Evolutionary conservation across 73 alveolate genomes (phyloP).

Genomic region (Symbiodinium pilosum): DNA sequence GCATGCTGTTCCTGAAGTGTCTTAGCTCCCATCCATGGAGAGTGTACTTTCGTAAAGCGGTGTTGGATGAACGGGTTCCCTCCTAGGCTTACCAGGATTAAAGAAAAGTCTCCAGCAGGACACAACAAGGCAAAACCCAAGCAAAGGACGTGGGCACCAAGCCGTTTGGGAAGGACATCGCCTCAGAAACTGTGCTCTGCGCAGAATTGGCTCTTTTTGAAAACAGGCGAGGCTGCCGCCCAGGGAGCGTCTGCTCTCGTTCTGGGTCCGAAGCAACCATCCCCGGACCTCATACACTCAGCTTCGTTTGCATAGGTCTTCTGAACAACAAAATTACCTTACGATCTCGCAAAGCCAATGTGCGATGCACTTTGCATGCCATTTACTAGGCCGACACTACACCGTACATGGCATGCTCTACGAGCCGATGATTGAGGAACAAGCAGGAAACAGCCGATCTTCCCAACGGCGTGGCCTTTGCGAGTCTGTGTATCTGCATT

Average conservation of each 20-base stretch:
- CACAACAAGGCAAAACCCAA: background rate
- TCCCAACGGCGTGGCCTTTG: conserved; percentile 85
- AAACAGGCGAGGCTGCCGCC: background rate
- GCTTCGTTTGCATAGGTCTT: too few species aligned
- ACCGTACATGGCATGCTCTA: too few species aligned
- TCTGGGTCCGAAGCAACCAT: conserved; percentile 71
- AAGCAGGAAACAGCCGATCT: conserved; percentile 68
- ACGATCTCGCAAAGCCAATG: too few species aligned
- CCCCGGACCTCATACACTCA: conserved; percentile 50
- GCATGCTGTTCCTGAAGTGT: too few species aligned
- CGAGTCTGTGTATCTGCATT: too few species aligned
- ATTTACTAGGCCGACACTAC: too few species aligned
- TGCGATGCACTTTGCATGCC: too few species aligned
- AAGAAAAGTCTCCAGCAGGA: too few species aligned
- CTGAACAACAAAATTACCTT: too few species aligned
- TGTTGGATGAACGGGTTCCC: conserved; percentile 57
- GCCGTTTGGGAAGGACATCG: conserved; percentile 85
- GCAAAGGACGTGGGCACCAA: conserved; percentile 31
- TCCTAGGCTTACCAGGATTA: background rate
- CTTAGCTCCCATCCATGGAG: conserved; percentile 34
- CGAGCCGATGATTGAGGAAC: too few species aligned
- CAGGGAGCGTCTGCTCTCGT: conserved; percentile 48
- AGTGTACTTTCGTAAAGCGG: conserved; percentile 47
- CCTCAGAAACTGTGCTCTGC: background rate
- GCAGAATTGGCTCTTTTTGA: background rate